These are phyloP conservation scores for Agastache rugosa DNA, from an alignment of 257 asterid genomes.

Conservation along the genomic window DNA sequence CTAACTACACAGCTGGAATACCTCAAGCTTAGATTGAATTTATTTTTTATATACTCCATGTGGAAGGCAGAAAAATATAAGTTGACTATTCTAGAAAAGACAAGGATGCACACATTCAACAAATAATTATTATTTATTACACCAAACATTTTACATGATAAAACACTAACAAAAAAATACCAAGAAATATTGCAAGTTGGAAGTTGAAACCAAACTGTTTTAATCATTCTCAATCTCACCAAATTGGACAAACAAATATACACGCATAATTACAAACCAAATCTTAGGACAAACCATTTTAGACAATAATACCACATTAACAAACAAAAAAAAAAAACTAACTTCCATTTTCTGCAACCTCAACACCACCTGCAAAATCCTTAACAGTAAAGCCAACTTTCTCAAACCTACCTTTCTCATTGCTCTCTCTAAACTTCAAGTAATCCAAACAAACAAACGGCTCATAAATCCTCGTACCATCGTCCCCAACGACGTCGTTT, in stretches of 20 bases:
- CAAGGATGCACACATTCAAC: slow-evolving; percentile 14
- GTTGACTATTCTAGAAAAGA: slow-evolving; percentile 41
- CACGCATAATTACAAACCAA: slow-evolving; percentile 12
- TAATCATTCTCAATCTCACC: slow-evolving; percentile 41
- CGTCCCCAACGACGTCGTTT: slow-evolving; percentile 57
- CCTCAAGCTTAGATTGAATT: slow-evolving; percentile 14
- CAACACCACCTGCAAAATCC: slow-evolving; percentile 59
- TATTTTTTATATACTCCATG: slow-evolving; percentile 31
- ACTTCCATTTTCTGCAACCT: slow-evolving; percentile 18
- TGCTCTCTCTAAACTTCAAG: slow-evolving; percentile 61
- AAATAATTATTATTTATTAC: slow-evolving; percentile 7
- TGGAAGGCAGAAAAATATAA: slow-evolving; percentile 26
- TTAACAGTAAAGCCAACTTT: slow-evolving; percentile 75
- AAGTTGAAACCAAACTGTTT: slow-evolving; percentile 51
- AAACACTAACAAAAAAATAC: slow-evolving; percentile 14
- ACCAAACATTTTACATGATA: slow-evolving; percentile 28
- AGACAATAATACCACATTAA: not conserved
- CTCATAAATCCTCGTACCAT: slow-evolving; percentile 45
- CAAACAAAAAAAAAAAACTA: not conserved
- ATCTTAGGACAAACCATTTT: not conserved
- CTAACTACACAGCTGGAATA: slow-evolving; percentile 25
- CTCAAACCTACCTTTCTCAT: slow-evolving; percentile 72
- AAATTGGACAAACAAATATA: slow-evolving; percentile 26
- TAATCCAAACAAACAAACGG: slow-evolving; percentile 69
- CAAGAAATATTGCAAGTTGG: slow-evolving; percentile 38